Base-by-base conservation (phyloP, 306 rosid species). In the Biancaea sappan region DNA sequence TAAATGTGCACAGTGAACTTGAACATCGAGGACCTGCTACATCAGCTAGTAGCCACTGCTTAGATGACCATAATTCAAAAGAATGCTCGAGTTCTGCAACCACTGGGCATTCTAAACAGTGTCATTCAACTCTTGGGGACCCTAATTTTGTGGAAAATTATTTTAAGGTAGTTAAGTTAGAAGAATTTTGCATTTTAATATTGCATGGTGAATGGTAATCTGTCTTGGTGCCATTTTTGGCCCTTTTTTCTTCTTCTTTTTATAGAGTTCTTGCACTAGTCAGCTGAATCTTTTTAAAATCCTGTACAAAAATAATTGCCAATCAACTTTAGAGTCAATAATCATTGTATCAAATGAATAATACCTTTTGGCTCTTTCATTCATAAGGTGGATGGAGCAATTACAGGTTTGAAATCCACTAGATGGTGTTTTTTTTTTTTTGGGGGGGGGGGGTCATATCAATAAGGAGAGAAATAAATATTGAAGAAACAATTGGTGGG, bases 71-170 rank as follows among this genome's bases (percentile, higher is more conserved):
- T 28, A 77, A 62, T 51, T 40, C 62, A 37, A 73, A 81, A 47
- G 82, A 80, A 28, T 62, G 83, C n/a, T 69, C 91, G 66, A 83
- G 38, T 62, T 74, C 80, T 61, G 69, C 62, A 50, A 71, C 72
- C 57, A n/a, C 44, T 57, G 85, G 81, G 81, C 66, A 81, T 79
- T 85, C 86, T 84, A 79, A 84, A 68, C 83, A 68, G 69, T 54
- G 83, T 65, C 96, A 88, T 84, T 91, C 96, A 74, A 89, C 91
- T 83, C 81, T 86, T 52, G 74, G 37, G 31, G 94, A 89, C 84
- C 90, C 94, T 38, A 87, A 91, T 83, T 91, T 91, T 79, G 96
- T 94, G 81, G 94, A 94, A 79, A 91, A 89, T 65, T 94, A 91
- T 89, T 94, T 94, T 81, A 94, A 91, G 98, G 98, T 94, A 84